Base-by-base conservation (phyloP, 2,329 filamentous ascomycete species). In the Diaporthe sp. region DNA sequence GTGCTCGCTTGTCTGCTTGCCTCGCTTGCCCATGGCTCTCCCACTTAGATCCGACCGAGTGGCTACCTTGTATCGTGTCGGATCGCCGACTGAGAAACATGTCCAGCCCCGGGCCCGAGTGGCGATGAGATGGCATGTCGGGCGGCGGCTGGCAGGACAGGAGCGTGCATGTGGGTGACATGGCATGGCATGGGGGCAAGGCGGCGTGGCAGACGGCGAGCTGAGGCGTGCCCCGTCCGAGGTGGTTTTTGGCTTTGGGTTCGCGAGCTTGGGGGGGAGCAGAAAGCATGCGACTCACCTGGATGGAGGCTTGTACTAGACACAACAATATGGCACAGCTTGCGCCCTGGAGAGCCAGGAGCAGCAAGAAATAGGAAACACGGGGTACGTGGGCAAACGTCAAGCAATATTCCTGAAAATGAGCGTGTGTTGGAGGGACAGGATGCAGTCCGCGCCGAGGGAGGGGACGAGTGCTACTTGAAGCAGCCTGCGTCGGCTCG, bases 281-380 rank as follows among this genome's bases (percentile, higher is more conserved):
- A 46, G 71, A 71, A 68, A 75, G 28, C 74, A 53, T 62, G 42
- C 65, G 77, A 80, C 82, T 83, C 78, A 84, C 83, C 81, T 84
- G 77, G 78, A 80, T 78, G 77, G 79, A 76, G 80, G 83, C 79
- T 82, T 82, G 82, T 76, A 81, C 84, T 81, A 79, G 79, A 78
- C 80, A 83, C 79, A 82, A 82, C 76, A 81, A 84, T 81, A 83
- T 80, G 79, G 82, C 83, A 87, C 80, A 84, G 82, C 82, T 82
- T 84, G 85, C 83, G 83, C 82, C 85, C 86, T 86, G 85, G 86
- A 84, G 81, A 85, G 83, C 85, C 85, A 86, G 85, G 85, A 83
- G 83, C 84, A 84, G 81, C 84, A 85, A 81, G 81, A 79, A 80
- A 78, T 78, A 78, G 79, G 76, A 76, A 72, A 77, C 72, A 55